phyloP scores from a whole-genome alignment of 805 yeast genomes.

The Saturnispora gosingensis region DNA sequence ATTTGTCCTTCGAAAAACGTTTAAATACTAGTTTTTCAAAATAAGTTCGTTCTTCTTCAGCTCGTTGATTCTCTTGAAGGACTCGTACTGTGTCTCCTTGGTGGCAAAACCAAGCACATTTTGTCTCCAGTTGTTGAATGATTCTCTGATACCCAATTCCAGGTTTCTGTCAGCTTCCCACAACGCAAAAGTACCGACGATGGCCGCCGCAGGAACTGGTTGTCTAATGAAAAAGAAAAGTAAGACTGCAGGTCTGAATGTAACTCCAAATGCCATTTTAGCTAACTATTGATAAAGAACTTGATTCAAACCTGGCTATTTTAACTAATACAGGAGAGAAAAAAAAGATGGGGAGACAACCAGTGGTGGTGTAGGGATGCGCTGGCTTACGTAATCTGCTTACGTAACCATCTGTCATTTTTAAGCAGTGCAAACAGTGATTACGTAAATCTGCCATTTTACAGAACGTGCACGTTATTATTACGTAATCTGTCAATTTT shows the following conservation, averaged over 20 bases:
- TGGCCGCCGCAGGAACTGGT: conserved; percentile 29
- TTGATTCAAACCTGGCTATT: background rate
- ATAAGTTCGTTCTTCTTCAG: conserved; percentile 21
- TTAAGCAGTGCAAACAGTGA: background rate
- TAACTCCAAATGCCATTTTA: conserved; percentile 19
- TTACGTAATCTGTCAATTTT: background rate
- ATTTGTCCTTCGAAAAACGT: background rate
- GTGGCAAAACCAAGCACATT: conserved; percentile 28
- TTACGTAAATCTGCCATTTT: background rate
- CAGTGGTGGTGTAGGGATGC: conserved; percentile 2
- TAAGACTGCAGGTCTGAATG: conserved; percentile 30
- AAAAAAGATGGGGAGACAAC: background rate
- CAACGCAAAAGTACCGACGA: conserved; percentile 26
- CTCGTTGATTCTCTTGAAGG: conserved; percentile 26
- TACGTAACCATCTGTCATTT: background rate
- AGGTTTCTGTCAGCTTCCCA: conserved; percentile 31
- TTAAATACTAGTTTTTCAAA: conserved; percentile 6
- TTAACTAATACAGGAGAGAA: background rate
- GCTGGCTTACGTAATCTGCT: background rate
- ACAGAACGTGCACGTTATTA: background rate
- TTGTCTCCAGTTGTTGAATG: conserved; percentile 23
- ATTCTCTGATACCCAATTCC: conserved; percentile 25
- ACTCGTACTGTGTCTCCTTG: conserved; percentile 20
- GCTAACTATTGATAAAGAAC: too few species aligned
- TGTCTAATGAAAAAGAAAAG: conserved; percentile 30